Conservation (phyloP, 441 rosid species). For the Hypseocharis bilobata region DNA sequence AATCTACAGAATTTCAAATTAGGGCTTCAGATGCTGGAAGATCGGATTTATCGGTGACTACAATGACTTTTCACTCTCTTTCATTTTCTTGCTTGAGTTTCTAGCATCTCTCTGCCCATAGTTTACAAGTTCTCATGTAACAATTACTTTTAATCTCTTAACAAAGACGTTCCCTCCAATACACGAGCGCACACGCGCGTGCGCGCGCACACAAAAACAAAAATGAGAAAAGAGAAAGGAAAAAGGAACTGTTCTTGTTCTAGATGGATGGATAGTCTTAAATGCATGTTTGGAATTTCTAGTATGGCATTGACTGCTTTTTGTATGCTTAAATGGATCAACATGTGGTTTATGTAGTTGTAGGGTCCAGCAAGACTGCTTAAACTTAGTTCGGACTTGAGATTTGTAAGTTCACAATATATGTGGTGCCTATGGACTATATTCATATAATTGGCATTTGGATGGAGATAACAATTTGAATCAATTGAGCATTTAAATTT, state of each 20-base stretch:
- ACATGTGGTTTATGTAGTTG: neutral
- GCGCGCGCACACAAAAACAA: too few species aligned
- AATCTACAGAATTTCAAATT: constrained; percentile 74
- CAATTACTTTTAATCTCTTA: neutral
- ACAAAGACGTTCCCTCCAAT: neutral
- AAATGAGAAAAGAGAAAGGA: neutral
- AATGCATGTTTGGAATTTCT: constrained; percentile 1
- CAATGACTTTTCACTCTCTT: constrained; percentile 16
- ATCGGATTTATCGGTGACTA: constrained; percentile 75
- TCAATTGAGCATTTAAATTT: constrained; percentile 2
- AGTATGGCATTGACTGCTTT: neutral
- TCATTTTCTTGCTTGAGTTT: constrained; percentile 10
- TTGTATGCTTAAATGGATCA: neutral
- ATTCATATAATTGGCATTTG: constrained; percentile 11
- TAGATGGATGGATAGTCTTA: neutral
- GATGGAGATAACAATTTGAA: constrained; percentile 10
- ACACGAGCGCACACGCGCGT: neutral
- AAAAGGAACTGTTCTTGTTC: neutral
- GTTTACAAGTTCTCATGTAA: neutral
- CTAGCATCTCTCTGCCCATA: neutral
- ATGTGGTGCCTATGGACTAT: neutral
- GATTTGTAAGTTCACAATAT: neutral
- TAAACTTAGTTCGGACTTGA: neutral
- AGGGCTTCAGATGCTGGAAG: constrained; percentile 87
- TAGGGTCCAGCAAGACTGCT: constrained; percentile 10